Base-by-base conservation (phyloP, 331 rosid genomes). In the Prunus yedoensis region DNA sequence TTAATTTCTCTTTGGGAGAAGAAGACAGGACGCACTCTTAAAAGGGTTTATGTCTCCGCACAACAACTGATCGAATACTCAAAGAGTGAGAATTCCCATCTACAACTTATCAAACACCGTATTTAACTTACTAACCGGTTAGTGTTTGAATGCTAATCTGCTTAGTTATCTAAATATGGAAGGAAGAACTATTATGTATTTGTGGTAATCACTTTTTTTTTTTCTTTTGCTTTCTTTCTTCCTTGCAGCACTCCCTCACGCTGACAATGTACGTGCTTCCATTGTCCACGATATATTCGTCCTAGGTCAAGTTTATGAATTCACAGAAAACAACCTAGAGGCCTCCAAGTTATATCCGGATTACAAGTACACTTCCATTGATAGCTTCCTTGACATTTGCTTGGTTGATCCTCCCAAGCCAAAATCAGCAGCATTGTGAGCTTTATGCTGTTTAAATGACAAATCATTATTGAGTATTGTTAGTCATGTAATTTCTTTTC, bases 291-390 rank as follows among this genome's bases (percentile, higher is more conserved):
- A 32, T 76, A 52, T 86, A 68, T 86, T 86, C 62, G 61, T 83
- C 14, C 59, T 68, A 72, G 87, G 85, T 4, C 79, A 75, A 8
- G 68, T 45, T 66, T 83, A 72, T 69, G 82, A 78, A 76, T 66
- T 81, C 27, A 68, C 68, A 2, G 50, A 54, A 6, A 23, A 81
- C 0, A 74, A 83, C 47, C n/a, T 86, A 0, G 87, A 86, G 57
- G 80, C 87, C n/a, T 83, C 84, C 14, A 3, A 75, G 51, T 68
- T 86, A 41, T 86, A 81, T 58, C 74, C 85, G 2, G 66, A 83
- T 38, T 66, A 81, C 80, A 78, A 81, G 0, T 69, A 83, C 71
- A 81, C 87, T 18, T 45, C 71, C 1, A 53, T 83, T 46, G 78
- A 86, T 35, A 74, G 70, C 17, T 70, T 71, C 73, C 84, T 86